phyloP scores from a whole-genome alignment of 179 eudicot species.

The Silene noctiflora region DNA sequence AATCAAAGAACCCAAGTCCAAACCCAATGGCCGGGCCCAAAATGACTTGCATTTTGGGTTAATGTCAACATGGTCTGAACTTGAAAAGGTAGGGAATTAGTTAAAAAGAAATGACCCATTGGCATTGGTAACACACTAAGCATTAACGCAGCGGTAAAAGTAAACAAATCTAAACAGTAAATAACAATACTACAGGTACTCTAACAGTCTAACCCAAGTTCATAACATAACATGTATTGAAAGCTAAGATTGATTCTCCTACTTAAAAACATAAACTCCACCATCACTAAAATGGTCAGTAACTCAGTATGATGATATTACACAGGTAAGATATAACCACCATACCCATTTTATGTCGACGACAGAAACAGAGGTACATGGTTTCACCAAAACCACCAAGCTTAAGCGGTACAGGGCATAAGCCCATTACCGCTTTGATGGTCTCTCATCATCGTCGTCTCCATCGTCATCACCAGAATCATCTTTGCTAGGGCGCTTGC shows the following conservation, averaged over 20 bases:
- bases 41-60: neutral
- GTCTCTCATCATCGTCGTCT: conserved; percentile 62
- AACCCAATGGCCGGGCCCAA: neutral
- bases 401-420: neutral
- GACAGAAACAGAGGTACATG: conserved; percentile 21
- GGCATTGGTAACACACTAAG: too few relatives aligned
- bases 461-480: conserved; percentile 65
- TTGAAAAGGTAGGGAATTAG: neutral
- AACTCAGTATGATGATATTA: conserved; percentile 24
- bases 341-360: conserved; percentile 22
- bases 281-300: conserved; percentile 14
- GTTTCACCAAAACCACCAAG: conserved; percentile 22
- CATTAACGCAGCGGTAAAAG: neutral
- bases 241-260: neutral
- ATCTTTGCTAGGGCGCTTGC: conserved; percentile 63
- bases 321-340: conserved; percentile 24
- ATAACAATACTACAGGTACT: conserved; percentile 11
- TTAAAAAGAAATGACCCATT: too few relatives aligned
- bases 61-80: too few relatives aligned
- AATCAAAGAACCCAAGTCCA: neutral
- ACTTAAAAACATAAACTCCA: conserved; percentile 8
- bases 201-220: conserved; percentile 9
- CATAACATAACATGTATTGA: conserved; percentile 20
- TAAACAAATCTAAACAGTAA: conserved; percentile 6
- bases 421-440: conserved; percentile 60